Evolutionary conservation across 208 protist genomes (phyloP).

Genomic region (Herpetomonas samuelpessoai): DNA sequence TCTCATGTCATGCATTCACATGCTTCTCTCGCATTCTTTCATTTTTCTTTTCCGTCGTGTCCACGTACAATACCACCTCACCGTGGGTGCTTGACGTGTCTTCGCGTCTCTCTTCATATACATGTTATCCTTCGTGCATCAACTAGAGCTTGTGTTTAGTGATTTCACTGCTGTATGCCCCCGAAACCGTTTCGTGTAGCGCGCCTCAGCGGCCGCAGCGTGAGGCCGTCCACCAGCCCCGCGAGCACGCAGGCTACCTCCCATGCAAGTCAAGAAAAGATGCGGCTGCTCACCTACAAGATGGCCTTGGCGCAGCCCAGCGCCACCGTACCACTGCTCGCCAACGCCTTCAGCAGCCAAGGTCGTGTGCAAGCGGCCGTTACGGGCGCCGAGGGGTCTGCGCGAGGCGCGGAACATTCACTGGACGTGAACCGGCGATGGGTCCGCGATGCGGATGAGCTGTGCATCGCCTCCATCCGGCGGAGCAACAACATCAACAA

Average conservation of each 20-base stretch:
- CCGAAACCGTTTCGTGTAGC: constrained; percentile 4
- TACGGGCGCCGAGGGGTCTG: constrained; percentile 4
- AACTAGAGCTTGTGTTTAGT: no score
- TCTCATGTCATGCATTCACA: background rate
- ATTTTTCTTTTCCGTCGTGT: background rate
- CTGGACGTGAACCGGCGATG: constrained; percentile 46
- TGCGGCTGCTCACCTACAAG: constrained; percentile 64
- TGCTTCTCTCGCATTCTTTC: background rate
- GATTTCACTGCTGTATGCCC: constrained; percentile 1
- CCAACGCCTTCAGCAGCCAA: background rate
- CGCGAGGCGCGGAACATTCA: background rate
- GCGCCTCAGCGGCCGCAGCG: constrained; percentile 1
- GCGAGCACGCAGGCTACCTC: background rate
- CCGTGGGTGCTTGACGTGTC: no score
- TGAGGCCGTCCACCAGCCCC: background rate
- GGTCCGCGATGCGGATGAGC: constrained; percentile 81
- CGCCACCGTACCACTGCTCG: constrained; percentile 51
- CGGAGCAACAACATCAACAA: constrained; percentile 77
- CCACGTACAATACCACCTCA: no score
- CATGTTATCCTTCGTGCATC: no score
- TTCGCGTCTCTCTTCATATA: no score
- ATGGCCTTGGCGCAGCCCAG: constrained; percentile 67
- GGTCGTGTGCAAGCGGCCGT: constrained; percentile 1
- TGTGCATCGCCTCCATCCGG: constrained; percentile 70
- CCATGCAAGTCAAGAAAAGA: constrained; percentile 10